These are phyloP conservation scores for Xylariales sp. DNA, from an alignment of 2,329 filamentous ascomycete genomes.

Conservation along the genomic window DNA sequence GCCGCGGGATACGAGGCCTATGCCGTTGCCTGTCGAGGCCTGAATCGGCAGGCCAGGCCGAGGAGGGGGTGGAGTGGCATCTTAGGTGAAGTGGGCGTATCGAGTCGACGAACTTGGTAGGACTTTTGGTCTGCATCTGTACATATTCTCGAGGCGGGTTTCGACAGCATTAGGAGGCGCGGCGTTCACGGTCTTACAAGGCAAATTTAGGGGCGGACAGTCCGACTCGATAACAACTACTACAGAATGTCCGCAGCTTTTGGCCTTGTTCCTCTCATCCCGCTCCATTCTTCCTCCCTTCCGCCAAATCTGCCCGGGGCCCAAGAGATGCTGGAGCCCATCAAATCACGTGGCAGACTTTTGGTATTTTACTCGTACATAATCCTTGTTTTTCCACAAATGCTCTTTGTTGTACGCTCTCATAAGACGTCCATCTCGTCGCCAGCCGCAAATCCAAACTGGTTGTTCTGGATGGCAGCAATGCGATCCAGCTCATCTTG, in stretches of 20 bases:
- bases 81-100: background rate
- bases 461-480: slow-evolving; percentile 80
- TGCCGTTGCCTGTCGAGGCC: slow-evolving; percentile 20
- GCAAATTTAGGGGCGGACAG: background rate
- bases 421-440: slow-evolving; percentile 42
- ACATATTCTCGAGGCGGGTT: background rate
- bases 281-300: too few species aligned
- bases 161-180: slow-evolving; percentile 6
- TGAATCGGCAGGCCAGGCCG: slow-evolving; percentile 9
- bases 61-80: background rate
- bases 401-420: slow-evolving; percentile 2
- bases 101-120: too few species aligned
- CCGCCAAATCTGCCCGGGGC: too few species aligned
- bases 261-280: too few species aligned
- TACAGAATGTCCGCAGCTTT: too few species aligned
- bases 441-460: slow-evolving; percentile 69
- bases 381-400: background rate
- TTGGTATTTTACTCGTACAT: background rate
- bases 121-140: slow-evolving; percentile 2
- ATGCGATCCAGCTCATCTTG: slow-evolving; percentile 85
- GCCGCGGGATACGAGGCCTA: slow-evolving; percentile 19
- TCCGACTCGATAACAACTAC: too few species aligned
- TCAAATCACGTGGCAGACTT: too few species aligned
- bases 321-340: too few species aligned
- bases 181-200: slow-evolving; percentile 3